Evolutionary conservation across 225 moss, liverwort and hornwort genomes (phyloP).

Genomic region (Takakia lepidozioides): DNA sequence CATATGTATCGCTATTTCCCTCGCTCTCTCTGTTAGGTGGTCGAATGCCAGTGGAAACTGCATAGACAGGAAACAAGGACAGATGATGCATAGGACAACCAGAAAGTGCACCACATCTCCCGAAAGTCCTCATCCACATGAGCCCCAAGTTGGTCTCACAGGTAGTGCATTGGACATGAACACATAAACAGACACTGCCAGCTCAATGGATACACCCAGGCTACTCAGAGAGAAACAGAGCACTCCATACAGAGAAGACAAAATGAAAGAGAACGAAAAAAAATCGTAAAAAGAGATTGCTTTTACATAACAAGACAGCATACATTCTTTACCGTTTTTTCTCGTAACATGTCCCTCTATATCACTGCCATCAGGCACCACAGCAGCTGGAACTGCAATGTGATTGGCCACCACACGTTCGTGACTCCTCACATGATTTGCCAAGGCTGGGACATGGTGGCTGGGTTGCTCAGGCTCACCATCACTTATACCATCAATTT

Average conservation of each 20-base stretch:
- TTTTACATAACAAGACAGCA: too few relatives aligned
- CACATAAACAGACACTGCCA: too few relatives aligned
- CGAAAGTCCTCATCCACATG: too few relatives aligned
- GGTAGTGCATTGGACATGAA: too few relatives aligned
- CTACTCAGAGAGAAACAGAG: too few relatives aligned
- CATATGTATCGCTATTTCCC: conserved; percentile 6
- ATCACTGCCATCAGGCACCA: not conserved
- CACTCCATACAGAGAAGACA: too few relatives aligned
- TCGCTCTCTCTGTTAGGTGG: conserved; percentile 9
- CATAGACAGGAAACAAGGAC: not conserved
- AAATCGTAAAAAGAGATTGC: too few relatives aligned
- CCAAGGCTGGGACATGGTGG: conserved; percentile 15
- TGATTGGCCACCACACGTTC: conserved; percentile 5
- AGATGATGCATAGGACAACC: not conserved
- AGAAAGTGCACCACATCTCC: not conserved
- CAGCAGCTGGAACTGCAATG: conserved; percentile 3
- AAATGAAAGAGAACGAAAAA: too few relatives aligned
- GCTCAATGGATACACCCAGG: too few relatives aligned
- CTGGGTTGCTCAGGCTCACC: conserved; percentile 29
- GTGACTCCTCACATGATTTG: conserved; percentile 12
- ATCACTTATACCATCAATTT: conserved; percentile 42
- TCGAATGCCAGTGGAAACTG: conserved; percentile 4
- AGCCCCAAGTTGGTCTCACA: too few relatives aligned
- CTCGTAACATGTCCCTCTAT: conserved; percentile 1
- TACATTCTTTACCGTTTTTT: conserved; percentile 9